phyloP scores from a whole-genome alignment of 2,329 filamentous ascomycete genomes.

The Sporothrix brunneoviolacea region DNA sequence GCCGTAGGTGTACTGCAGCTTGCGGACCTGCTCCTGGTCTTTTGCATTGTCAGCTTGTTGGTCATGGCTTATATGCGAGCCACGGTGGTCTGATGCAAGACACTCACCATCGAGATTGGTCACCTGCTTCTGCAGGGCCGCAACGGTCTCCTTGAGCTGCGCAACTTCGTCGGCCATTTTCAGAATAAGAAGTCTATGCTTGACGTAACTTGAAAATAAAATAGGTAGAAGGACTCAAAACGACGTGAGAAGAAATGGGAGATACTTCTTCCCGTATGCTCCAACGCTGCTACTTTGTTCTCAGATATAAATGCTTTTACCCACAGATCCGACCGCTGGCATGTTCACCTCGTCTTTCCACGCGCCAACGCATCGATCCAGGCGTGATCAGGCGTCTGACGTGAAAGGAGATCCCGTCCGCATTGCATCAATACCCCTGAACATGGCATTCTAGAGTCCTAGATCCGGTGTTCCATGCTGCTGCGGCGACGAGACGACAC shows the following conservation, averaged over 20 bases:
- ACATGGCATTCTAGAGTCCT: too few species aligned
- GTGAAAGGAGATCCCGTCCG: too few species aligned
- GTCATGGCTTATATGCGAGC: too few species aligned
- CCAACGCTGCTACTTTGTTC: neutral
- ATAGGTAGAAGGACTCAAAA: too few species aligned
- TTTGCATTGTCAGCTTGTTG: neutral
- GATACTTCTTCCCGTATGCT: too few species aligned
- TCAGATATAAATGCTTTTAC: neutral
- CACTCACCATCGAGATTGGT: slow-evolving; percentile 15
- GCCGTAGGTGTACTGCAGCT: slow-evolving; percentile 51
- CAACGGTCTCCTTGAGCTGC: slow-evolving; percentile 19
- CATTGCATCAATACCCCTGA: neutral
- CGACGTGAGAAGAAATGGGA: too few species aligned
- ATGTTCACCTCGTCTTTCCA: too few species aligned
- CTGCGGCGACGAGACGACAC: too few species aligned
- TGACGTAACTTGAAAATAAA: too few species aligned
- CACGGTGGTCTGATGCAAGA: neutral
- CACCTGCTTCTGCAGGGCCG: slow-evolving; percentile 18
- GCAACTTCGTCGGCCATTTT: slow-evolving; percentile 18
- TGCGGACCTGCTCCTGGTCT: slow-evolving; percentile 49
- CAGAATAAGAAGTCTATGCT: too few species aligned
- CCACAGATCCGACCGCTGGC: too few species aligned
- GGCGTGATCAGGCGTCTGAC: neutral
- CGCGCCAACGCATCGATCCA: slow-evolving; percentile 7
- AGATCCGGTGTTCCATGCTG: too few species aligned